These are phyloP conservation scores for Hygrocybe coccinea DNA, from an alignment of 768 basidiomycete genomes.

Conservation along the genomic window DNA sequence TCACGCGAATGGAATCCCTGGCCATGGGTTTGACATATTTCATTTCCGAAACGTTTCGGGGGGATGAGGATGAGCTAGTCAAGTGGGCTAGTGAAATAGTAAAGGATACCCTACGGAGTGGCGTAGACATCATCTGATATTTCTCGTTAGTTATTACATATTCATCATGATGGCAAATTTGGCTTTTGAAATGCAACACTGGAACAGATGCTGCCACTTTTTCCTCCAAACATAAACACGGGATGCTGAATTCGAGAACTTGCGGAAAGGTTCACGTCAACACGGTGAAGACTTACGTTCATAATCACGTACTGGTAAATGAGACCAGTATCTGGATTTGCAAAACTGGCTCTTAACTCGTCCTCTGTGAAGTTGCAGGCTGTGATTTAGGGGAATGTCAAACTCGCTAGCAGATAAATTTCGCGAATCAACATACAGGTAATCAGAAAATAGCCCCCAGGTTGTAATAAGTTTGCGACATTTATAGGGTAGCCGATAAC, in stretches of 20 bases:
- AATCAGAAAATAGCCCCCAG: conserved; percentile 69
- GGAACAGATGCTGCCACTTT: conserved; percentile 62
- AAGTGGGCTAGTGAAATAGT: conserved; percentile 67
- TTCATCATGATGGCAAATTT: conserved; percentile 7
- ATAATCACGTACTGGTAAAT: conserved; percentile 56
- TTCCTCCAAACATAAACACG: conserved; percentile 75
- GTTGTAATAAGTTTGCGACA: conserved; percentile 52
- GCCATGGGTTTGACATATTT: conserved; percentile 76
- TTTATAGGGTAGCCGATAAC: conserved; percentile 57
- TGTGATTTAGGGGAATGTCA: conserved; percentile 17
- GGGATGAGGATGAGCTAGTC: conserved; percentile 41
- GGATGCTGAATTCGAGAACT: conserved; percentile 70
- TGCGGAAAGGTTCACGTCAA: conserved; percentile 25
- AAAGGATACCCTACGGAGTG: conserved; percentile 61
- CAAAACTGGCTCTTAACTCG: conserved; percentile 57
- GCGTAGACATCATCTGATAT: conserved; percentile 45
- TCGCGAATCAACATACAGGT: conserved; percentile 53
- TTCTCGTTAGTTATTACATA: conserved; percentile 2
- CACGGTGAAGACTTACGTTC: neutral
- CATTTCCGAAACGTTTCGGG: conserved; percentile 42
- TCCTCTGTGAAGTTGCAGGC: conserved; percentile 85
- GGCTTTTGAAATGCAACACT: conserved; percentile 64
- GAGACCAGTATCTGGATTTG: conserved; percentile 43
- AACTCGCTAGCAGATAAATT: neutral
- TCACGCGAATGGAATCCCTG: conserved; percentile 56